Evolutionary conservation across 257 asterid species (phyloP).

Genomic region (Salvia miltiorrhiza): DNA sequence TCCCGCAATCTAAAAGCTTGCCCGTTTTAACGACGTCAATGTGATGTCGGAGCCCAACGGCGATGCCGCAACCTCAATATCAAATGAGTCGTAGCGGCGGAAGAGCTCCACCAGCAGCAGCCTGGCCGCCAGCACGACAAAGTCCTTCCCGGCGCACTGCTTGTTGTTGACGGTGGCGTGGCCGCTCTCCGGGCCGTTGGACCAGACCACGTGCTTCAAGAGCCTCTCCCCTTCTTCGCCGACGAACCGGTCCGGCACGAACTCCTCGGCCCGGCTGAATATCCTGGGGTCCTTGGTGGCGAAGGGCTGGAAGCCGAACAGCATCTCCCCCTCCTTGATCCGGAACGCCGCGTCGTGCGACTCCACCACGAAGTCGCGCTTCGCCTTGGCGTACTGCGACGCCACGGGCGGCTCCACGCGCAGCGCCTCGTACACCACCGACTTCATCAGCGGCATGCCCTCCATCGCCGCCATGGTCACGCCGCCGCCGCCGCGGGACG

Average conservation of each 20-base stretch:
- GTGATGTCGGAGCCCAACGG: conserved; percentile 71
- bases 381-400: conserved; percentile 73
- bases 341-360: conserved; percentile 70
- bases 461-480: conserved; percentile 69
- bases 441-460: conserved; percentile 68
- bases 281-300: conserved; percentile 78
- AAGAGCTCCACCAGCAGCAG: conserved; percentile 81
- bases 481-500: conserved; percentile 17
- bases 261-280: conserved; percentile 72
- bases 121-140: conserved; percentile 73
- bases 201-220: conserved; percentile 74
- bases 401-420: conserved; percentile 85
- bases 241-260: conserved; percentile 64
- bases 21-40: conserved; percentile 63
- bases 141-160: conserved; percentile 94
- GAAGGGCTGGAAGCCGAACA: conserved; percentile 80
- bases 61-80: conserved; percentile 51
- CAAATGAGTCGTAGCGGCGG: conserved; percentile 76
- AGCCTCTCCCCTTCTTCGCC: conserved; percentile 72
- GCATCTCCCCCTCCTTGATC: conserved; percentile 72
- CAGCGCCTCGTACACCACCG: conserved; percentile 73
- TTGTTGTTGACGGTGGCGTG: conserved; percentile 51
- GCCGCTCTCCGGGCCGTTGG: conserved; percentile 75
- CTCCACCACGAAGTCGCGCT: conserved; percentile 52
- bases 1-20: conserved; percentile 35